phyloP scores from a whole-genome alignment of 2,329 filamentous ascomycete genomes.

The Dothistroma pini region DNA sequence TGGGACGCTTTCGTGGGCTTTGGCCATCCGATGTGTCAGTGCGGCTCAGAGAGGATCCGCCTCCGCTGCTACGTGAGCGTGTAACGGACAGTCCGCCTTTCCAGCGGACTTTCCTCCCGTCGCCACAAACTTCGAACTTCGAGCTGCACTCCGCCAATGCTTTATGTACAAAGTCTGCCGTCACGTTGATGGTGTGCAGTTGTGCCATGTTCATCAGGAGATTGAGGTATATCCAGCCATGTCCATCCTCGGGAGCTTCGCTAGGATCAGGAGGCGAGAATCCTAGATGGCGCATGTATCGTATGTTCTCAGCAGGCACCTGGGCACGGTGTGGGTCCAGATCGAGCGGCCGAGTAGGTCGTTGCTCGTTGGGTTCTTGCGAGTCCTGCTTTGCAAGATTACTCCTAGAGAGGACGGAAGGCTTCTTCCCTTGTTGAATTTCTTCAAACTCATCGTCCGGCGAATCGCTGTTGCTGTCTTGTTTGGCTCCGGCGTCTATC shows the following conservation, averaged over 20 bases:
- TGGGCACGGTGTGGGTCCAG: slow-evolving; percentile 75
- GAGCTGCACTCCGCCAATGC: slow-evolving; percentile 67
- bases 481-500: slow-evolving; percentile 21
- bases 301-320: slow-evolving; percentile 70
- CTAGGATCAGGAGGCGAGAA: slow-evolving; percentile 58
- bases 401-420: not conserved
- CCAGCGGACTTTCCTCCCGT: slow-evolving; percentile 78
- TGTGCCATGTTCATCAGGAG: slow-evolving; percentile 77
- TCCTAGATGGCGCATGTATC: slow-evolving; percentile 73
- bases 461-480: slow-evolving; percentile 5
- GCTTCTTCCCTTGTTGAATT: not conserved
- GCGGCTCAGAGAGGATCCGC: slow-evolving; percentile 22
- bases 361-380: slow-evolving; percentile 53
- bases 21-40: slow-evolving; percentile 19
- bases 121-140: slow-evolving; percentile 72
- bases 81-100: slow-evolving; percentile 65
- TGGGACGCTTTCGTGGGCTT: slow-evolving; percentile 32
- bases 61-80: slow-evolving; percentile 55
- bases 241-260: slow-evolving; percentile 56
- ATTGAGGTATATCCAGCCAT: slow-evolving; percentile 82
- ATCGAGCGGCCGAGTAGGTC: slow-evolving; percentile 72
- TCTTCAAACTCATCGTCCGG: slow-evolving; percentile 7
- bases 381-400: slow-evolving; percentile 1
- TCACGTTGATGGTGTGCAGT: slow-evolving; percentile 80
- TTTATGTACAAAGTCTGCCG: slow-evolving; percentile 69